Percentiles rank a stretch among this genome's conserved stretches.
Conservation (phyloP, 2,329 filamentous ascomycete genomes). For the Stachybotrys chlorohalonatus region DNA sequence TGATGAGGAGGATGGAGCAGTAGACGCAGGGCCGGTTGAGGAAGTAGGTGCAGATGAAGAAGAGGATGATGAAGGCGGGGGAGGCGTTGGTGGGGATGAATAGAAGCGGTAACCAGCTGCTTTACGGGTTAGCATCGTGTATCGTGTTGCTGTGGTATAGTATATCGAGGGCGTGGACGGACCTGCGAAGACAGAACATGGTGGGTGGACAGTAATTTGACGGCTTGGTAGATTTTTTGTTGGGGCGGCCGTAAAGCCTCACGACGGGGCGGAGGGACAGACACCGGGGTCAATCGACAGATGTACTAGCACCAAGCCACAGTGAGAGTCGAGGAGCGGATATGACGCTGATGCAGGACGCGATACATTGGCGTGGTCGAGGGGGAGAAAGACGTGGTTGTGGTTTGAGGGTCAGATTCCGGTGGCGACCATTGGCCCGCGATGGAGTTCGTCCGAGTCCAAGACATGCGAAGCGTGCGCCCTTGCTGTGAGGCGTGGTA, state of each 20-base stretch:
- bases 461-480: too few relatives aligned
- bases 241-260: not conserved
- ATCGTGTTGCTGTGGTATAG: not conserved
- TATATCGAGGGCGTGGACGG: conserved; percentile 8
- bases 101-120: conserved; percentile 76
- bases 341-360: too few relatives aligned
- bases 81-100: conserved; percentile 83
- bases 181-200: conserved; percentile 59
- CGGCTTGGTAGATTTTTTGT: not conserved
- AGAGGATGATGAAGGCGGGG: conserved; percentile 76
- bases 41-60: conserved; percentile 90
- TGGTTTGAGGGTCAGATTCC: too few relatives aligned
- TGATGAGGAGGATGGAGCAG: conserved; percentile 90
- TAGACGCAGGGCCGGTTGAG: conserved; percentile 96
- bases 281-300: too few relatives aligned
- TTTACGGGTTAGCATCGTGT: conserved; percentile 4
- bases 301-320: too few relatives aligned
- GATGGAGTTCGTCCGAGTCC: too few relatives aligned
- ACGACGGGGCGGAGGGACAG: too few relatives aligned
- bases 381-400: too few relatives aligned
- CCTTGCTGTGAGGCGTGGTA: too few relatives aligned
- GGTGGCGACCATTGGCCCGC: too few relatives aligned
- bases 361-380: too few relatives aligned
- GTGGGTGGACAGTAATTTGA: conserved; percentile 9
- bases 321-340: too few relatives aligned